These are phyloP conservation scores for Tetraselmis chui DNA, from an alignment of 139 green algal species.

Conservation along the genomic window DNA sequence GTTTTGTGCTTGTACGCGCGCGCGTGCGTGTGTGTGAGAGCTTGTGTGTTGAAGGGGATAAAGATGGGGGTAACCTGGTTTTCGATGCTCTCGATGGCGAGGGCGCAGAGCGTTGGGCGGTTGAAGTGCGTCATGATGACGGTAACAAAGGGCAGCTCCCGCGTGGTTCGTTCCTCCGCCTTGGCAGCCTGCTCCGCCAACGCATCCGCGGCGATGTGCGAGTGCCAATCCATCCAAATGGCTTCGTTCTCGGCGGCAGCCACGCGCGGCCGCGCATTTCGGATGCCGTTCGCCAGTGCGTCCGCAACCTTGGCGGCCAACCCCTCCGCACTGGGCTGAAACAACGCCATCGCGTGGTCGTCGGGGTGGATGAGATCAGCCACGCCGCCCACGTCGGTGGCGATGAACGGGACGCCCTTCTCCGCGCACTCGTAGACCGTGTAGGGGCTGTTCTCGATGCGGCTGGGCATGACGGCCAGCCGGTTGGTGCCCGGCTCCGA, in stretches of 20 bases:
- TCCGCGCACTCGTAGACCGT: conserved; percentile 29
- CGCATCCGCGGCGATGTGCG: conserved; percentile 7
- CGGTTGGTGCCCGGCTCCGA: conserved; percentile 5
- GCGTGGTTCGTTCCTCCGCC: background rate
- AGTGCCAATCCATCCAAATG: background rate
- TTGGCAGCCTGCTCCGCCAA: background rate
- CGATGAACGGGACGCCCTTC: conserved; percentile 25
- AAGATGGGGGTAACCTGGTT: too few relatives aligned
- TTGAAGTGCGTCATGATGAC: conserved; percentile 30
- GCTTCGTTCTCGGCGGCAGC: conserved; percentile 7
- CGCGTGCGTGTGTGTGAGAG: too few relatives aligned
- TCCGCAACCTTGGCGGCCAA: conserved; percentile 1
- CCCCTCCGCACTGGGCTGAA: conserved; percentile 10
- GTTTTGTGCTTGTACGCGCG: too few relatives aligned
- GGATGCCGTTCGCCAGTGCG: conserved; percentile 8
- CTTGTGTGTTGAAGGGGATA: too few relatives aligned
- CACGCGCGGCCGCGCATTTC: conserved; percentile 11
- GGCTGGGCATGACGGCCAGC: conserved; percentile 26
- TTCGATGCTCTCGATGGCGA: background rate
- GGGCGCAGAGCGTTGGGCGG: conserved; percentile 2
- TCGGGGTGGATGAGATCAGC: conserved; percentile 15
- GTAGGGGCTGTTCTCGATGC: conserved; percentile 32
- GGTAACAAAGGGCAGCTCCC: conserved; percentile 19
- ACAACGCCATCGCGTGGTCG: conserved; percentile 18
- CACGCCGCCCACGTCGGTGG: conserved; percentile 20